Percentiles rank a stretch among this genome's conserved stretches.
Conservation (phyloP, 768 basidiomycete species). For the Clavulina sp. region DNA sequence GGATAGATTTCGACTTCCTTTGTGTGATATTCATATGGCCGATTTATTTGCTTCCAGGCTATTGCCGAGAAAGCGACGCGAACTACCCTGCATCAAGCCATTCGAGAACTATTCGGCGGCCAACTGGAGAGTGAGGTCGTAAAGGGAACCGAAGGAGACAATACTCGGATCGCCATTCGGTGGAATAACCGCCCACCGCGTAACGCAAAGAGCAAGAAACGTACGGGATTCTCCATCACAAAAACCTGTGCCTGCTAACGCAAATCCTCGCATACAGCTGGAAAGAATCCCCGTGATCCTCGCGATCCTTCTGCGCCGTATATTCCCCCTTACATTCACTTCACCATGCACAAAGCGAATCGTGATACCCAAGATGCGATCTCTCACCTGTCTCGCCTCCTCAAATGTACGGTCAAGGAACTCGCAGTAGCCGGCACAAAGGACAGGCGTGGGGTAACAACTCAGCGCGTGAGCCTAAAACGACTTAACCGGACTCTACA, state of each 20-base stretch:
- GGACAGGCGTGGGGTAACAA: conserved; percentile 93
- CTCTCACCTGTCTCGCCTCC: conserved; percentile 51
- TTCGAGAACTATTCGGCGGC: conserved; percentile 67
- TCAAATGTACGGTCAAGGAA: conserved; percentile 66
- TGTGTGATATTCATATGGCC: background rate
- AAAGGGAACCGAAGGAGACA: conserved; percentile 27
- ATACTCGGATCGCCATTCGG: no score
- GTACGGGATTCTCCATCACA: no score
- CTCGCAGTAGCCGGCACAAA: conserved; percentile 89
- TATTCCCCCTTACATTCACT: conserved; percentile 64
- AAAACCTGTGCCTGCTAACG: no score
- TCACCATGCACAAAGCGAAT: conserved; percentile 93
- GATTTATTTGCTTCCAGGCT: conserved; percentile 31
- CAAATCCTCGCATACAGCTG: background rate
- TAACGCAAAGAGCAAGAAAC: no score
- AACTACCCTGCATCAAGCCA: conserved; percentile 60
- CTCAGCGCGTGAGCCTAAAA: conserved; percentile 73
- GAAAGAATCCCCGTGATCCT: background rate
- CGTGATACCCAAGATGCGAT: conserved; percentile 94
- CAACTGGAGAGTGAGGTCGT: conserved; percentile 59
- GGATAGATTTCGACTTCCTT: conserved; percentile 8
- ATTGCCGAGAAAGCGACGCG: conserved; percentile 68
- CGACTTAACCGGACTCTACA: conserved; percentile 62
- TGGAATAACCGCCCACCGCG: no score
- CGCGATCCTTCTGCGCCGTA: background rate